Conservation (phyloP, 805 yeast genomes). For the Yamadazyma insecticola region DNA sequence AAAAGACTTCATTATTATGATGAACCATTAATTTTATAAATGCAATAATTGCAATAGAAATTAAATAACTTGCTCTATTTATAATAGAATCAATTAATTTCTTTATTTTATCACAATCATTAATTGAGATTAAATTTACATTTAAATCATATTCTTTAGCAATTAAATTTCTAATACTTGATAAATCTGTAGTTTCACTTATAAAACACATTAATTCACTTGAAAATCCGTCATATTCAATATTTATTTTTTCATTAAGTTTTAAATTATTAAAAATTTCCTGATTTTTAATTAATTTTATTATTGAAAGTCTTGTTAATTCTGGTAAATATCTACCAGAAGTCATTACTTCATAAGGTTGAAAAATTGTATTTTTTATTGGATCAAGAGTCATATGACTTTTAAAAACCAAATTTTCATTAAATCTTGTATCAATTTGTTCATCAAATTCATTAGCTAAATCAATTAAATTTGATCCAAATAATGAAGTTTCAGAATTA, state of each 20-base stretch:
- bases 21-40: slow-evolving; percentile 22
- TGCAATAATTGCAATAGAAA: slow-evolving; percentile 40
- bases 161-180: slow-evolving; percentile 15
- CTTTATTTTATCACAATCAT: slow-evolving; percentile 26
- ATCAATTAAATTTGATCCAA: slow-evolving; percentile 37
- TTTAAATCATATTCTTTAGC: slow-evolving; percentile 19
- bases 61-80: slow-evolving; percentile 40
- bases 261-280: slow-evolving; percentile 22
- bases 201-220: slow-evolving; percentile 41
- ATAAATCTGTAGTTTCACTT: slow-evolving; percentile 22
- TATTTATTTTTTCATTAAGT: slow-evolving; percentile 8
- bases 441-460: slow-evolving; percentile 36
- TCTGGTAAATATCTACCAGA: slow-evolving; percentile 58
- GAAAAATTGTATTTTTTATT: slow-evolving; percentile 31
- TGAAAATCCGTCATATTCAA: slow-evolving; percentile 28
- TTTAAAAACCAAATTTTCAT: slow-evolving; percentile 11
- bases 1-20: slow-evolving; percentile 17
- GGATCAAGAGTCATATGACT: slow-evolving; percentile 26
- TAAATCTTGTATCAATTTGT: slow-evolving; percentile 26
- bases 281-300: slow-evolving; percentile 24
- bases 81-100: slow-evolving; percentile 33
- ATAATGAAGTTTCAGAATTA: slow-evolving; percentile 55
- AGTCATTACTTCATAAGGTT: slow-evolving; percentile 53
- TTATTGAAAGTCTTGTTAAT: slow-evolving; percentile 39
- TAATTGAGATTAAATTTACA: slow-evolving; percentile 11